A percentile compares a stretch with the other conserved stretches of the same genome.
phyloP scores from a whole-genome alignment of 805 yeast genomes.

The Suhomyces sp. region DNA sequence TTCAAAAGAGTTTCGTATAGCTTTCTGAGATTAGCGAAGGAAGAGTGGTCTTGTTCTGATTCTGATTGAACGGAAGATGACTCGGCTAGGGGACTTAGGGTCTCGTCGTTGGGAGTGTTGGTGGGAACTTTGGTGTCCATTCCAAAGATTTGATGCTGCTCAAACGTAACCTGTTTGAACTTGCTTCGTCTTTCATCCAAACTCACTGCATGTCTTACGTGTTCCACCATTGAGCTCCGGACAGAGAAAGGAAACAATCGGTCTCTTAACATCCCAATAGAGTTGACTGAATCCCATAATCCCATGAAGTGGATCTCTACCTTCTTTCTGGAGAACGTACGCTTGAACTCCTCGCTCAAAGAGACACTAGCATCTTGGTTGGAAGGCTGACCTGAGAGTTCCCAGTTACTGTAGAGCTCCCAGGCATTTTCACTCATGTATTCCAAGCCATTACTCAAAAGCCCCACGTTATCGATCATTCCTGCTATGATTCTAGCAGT shows the following conservation, averaged over 20 bases:
- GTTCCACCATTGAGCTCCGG: slow-evolving; percentile 49
- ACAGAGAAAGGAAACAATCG: slow-evolving; percentile 59
- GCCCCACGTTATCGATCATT: slow-evolving; percentile 64
- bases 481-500: slow-evolving; percentile 64
- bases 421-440: slow-evolving; percentile 60
- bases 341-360: slow-evolving; percentile 52
- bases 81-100: no score
- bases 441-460: slow-evolving; percentile 54
- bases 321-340: slow-evolving; percentile 49
- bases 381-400: slow-evolving; percentile 56
- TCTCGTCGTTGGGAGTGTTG: no score
- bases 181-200: slow-evolving; percentile 66
- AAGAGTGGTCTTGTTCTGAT: no score
- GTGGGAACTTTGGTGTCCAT: no score
- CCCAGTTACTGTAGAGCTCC: slow-evolving; percentile 62
- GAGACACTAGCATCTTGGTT: slow-evolving; percentile 43
- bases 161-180: slow-evolving; percentile 56
- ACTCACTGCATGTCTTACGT: slow-evolving; percentile 66
- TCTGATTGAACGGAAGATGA: not conserved
- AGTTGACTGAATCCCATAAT: slow-evolving; percentile 66
- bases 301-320: slow-evolving; percentile 60
- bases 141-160: slow-evolving; percentile 10
- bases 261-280: slow-evolving; percentile 61
- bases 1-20: not conserved
- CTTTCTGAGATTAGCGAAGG: slow-evolving; percentile 19